phyloP scores from a whole-genome alignment of 2,329 filamentous ascomycete genomes.

The Dothideomycetes sp. region DNA sequence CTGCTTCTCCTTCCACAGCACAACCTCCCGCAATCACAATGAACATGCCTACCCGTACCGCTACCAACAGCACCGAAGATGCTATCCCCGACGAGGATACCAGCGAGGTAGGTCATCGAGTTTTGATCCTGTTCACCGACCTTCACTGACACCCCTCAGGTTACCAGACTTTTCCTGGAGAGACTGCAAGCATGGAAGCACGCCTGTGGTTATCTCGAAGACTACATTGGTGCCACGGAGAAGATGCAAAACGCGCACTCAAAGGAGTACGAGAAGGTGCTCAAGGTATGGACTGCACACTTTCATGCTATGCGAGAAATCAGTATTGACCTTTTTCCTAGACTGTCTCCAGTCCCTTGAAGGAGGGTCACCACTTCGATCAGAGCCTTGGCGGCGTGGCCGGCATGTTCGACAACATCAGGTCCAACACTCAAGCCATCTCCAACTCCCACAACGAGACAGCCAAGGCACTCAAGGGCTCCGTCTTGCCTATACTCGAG shows the following conservation, averaged over 20 bases:
- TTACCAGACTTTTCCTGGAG: constrained; percentile 61
- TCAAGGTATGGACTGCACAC: constrained; percentile 52
- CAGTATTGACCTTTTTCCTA: constrained; percentile 23
- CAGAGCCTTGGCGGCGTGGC: constrained; percentile 78
- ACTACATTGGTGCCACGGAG: constrained; percentile 75
- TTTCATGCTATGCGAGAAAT: not conserved
- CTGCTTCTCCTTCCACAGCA: not conserved
- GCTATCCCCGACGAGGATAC: constrained; percentile 38
- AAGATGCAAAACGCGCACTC: constrained; percentile 75
- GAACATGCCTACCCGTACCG: constrained; percentile 19
- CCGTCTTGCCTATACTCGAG: constrained; percentile 78
- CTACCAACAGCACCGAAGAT: constrained; percentile 26
- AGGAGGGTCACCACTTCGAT: constrained; percentile 87
- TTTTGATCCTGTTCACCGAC: not conserved
- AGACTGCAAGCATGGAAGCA: constrained; percentile 94
- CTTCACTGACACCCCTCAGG: constrained; percentile 13
- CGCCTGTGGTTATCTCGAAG: constrained; percentile 79
- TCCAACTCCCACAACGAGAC: constrained; percentile 85
- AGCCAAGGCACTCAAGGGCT: constrained; percentile 77
- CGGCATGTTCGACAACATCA: constrained; percentile 88
- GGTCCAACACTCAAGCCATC: constrained; percentile 76
- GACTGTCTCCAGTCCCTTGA: constrained; percentile 77
- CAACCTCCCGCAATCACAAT: not conserved
- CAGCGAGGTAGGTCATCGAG: constrained; percentile 25
- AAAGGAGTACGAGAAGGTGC: constrained; percentile 89